Evolutionary conservation across 1,139 yeast species (phyloP).

Genomic region (Yamadazyma aaseri): DNA sequence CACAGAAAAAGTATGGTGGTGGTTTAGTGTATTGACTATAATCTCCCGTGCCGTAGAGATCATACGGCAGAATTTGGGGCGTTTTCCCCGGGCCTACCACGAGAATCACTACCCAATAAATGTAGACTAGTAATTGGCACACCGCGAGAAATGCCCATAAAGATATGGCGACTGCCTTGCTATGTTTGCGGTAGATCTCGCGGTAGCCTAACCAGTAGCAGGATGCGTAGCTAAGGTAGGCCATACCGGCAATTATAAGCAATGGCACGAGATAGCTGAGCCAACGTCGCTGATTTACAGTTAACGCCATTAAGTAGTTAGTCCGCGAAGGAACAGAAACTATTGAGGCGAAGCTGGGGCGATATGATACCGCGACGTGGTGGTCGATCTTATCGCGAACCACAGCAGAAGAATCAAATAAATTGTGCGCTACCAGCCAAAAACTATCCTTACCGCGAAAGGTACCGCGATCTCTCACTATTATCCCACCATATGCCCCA

Average conservation of each 20-base stretch:
- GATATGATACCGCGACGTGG: no score
- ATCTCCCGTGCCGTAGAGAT: constrained; percentile 22
- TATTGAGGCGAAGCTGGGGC: no score
- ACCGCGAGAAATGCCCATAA: constrained; percentile 35
- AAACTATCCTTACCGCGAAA: no score
- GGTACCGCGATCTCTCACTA: no score
- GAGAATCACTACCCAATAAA: constrained; percentile 33
- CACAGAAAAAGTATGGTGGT: constrained; percentile 58
- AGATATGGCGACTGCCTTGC: constrained; percentile 31
- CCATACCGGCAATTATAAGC: constrained; percentile 14
- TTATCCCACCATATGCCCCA: no score
- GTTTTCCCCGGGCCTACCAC: constrained; percentile 36
- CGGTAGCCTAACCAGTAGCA: constrained; percentile 37
- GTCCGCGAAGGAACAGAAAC: no score
- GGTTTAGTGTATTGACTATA: constrained; percentile 15
- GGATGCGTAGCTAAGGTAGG: constrained; percentile 32
- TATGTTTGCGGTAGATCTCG: constrained; percentile 31
- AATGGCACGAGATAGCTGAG: background rate
- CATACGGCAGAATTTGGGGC: constrained; percentile 24
- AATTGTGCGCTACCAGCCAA: no score
- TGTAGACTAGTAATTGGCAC: constrained; percentile 21
- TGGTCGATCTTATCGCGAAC: no score
- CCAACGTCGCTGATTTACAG: no score
- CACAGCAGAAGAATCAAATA: no score
- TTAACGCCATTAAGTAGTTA: no score